Base-by-base conservation (phyloP, 2,329 filamentous ascomycete genomes). In the Ophiostoma pallidulum region DNA sequence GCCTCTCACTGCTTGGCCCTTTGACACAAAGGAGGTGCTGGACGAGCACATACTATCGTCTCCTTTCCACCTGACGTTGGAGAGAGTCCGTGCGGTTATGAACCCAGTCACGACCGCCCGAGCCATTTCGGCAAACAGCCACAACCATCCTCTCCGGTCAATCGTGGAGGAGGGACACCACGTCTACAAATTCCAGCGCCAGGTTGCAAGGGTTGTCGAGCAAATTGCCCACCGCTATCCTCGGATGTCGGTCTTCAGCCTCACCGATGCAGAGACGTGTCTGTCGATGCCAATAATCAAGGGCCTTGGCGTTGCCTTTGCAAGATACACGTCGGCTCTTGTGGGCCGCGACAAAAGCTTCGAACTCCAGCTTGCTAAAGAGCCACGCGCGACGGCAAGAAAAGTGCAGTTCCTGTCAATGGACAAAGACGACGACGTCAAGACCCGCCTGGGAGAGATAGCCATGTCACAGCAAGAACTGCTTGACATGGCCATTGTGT, bases 221-320 rank as follows among this genome's bases (percentile, higher is more conserved):
- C 68, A 71, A 53, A 62, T 70, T 8, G 50, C 57, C 0, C 67
- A 70, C 55, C 60, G 61, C 10, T 66, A 66, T 36, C 61, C 67
- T 0, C 56, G 56, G 4, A 67, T 70, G 66, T 58, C 62, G 8
- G 61, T 68, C 13, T 57, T 72, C 2, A 61, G 62, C 1, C 49
- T 71, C 2, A 61, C 62, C 0, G 62, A 64, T 7, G 52, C 59
- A 0, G 56, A 58, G 2, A 24, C 57, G n/a, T 55, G 56, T 1
- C 51, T 71, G 28, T 58, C 59, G 0, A 55, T 58, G 35, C 55
- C 61, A 22, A 48, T 69, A 4, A 44, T 70, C 0, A 38, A 52
- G 0, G 62, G 62, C 2, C 49, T 67, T 3, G 56, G 57, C 0
- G 49, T 55, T 0, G 54, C 62, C 0, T 69, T 67, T 48, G 4